Conservation (phyloP, 208 protist genomes). For the Wallacemonas sp. region DNA sequence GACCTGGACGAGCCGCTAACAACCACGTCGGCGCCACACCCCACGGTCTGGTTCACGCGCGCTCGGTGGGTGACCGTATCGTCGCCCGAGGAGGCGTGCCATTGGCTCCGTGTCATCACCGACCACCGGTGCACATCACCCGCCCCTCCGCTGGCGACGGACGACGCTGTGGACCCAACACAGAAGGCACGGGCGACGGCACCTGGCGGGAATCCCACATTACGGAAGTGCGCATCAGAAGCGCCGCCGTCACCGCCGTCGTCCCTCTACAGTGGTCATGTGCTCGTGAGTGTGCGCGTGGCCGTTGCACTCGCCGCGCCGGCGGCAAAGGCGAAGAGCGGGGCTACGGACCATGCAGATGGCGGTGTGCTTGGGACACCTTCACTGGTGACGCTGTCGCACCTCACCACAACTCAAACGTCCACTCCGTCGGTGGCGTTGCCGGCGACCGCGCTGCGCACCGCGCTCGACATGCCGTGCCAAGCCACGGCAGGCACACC, state of each 20-base stretch:
- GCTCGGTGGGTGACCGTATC: neutral
- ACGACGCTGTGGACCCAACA: no score
- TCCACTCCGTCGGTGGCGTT: neutral
- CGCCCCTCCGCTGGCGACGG: neutral
- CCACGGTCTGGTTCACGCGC: neutral
- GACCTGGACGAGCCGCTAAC: no score
- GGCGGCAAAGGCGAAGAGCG: conserved; percentile 8
- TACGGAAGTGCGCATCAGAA: no score
- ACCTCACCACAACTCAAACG: no score
- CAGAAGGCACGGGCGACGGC: no score
- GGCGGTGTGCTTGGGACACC: no score
- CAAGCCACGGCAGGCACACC: neutral
- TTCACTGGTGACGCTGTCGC: no score
- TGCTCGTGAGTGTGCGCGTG: conserved; percentile 27
- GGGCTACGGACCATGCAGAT: no score
- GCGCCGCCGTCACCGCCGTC: neutral
- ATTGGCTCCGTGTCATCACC: neutral
- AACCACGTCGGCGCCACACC: neutral
- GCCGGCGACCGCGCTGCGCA: neutral
- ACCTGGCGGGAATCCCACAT: no score
- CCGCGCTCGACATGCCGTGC: neutral
- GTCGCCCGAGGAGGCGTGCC: neutral
- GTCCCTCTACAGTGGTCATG: conserved; percentile 15
- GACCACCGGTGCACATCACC: neutral
- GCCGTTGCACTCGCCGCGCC: conserved; percentile 12